Evolutionary conservation across 352 stramenopile species (phyloP), one percentile per base, ranked within the genome.

Genomic region (Albugo laibachii): DNA sequence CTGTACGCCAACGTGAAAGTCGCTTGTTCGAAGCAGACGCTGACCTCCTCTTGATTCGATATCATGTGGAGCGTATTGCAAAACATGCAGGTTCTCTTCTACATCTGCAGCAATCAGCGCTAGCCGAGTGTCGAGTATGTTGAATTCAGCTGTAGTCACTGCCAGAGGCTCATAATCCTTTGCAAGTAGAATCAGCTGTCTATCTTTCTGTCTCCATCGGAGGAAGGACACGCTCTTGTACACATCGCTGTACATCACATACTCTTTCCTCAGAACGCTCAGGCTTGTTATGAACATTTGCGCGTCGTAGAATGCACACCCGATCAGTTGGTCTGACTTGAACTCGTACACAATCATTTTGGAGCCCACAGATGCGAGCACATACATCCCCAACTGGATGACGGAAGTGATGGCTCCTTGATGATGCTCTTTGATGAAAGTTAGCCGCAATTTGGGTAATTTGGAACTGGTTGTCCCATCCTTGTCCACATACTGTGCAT

Each of bases 321-420:
- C 76, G 45, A 88, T 71, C 39, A 88, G 59, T 56, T 92, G 75
- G 49, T 86, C 76, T 18, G 72, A 84, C 61, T 92, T 92, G 66
- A 85, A 85, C 48, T 88, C 73, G 55, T 92, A 87, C 58, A 88
- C 73, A 42, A 92, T 92, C 21, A 92, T 61, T 57, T 92, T 92
- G 16, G 80, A 86, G 16, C 78, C 78, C 11, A 92, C 75, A 5
- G 78, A 71, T 0, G 77, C 76, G n/a, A 92, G 52, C 24, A 92
- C 76, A 47, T 88, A 88, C 34, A 74, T 69, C 3, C 78, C 78
- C 6, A 92, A 60, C 49, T 88, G 75, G 0, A 70, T 20, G 1
- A 92, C 76, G 40, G 59, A 68, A 11, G 78, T 87, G 46, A 92
- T 86, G 1, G 76, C 73, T 27, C 75, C 78, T 40, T 92, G 78